Evolutionary conservation across 108 stramenopile species (phyloP).

Genomic region (Phaeodactylum tricornutum): DNA sequence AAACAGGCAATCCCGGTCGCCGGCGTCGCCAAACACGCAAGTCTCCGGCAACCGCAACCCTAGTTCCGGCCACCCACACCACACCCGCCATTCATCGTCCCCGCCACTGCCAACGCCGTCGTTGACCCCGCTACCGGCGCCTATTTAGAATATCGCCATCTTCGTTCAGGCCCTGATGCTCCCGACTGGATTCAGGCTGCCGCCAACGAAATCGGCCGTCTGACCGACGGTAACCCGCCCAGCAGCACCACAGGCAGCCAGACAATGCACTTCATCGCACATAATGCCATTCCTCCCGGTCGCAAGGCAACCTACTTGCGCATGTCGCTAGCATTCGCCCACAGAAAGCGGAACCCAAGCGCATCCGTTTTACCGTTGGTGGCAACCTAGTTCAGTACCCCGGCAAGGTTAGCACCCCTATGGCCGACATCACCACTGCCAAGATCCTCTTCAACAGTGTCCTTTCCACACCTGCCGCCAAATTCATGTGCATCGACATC

Average conservation of each 20-base stretch:
- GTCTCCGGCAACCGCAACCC: no score
- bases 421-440: constrained; percentile 23
- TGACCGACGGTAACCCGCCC: no score
- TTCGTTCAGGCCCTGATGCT: no score
- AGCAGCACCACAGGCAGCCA: constrained; percentile 9
- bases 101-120: no score
- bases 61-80: no score
- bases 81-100: no score
- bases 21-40: no score
- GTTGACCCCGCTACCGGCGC: no score
- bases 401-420: constrained; percentile 15
- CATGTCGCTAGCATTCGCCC: constrained; percentile 15
- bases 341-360: constrained; percentile 21
- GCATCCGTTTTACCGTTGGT: constrained; percentile 20
- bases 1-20: no score
- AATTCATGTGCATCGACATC: constrained; percentile 18
- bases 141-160: no score
- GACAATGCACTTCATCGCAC: constrained; percentile 7
- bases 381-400: constrained; percentile 25
- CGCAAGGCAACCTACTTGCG: constrained; percentile 18
- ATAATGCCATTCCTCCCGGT: constrained; percentile 11
- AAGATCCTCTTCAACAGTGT: constrained; percentile 42
- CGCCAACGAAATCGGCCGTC: no score
- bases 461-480: constrained; percentile 17
- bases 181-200: no score